Base-by-base conservation (phyloP, 345 rosid genomes). In the Balakata baccata region DNA sequence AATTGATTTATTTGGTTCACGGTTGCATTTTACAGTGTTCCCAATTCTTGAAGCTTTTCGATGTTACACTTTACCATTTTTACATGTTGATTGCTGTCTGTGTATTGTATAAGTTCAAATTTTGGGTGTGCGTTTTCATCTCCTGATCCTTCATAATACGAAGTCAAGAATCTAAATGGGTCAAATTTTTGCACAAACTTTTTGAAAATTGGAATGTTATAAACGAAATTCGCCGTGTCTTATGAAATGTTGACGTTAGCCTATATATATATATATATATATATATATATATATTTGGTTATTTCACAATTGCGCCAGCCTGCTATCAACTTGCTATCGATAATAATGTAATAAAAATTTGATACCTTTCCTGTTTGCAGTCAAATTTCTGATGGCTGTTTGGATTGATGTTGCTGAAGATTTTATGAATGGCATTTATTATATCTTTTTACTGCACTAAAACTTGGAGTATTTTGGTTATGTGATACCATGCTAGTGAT, bases 371-470 rank as follows among this genome's bases (percentile, higher is more conserved):
- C 7, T 41, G 18, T 64, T 46, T 64, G 49, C 29, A 17, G 11
- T 39, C 39, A 8, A 34, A 62, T 38, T 18, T 20, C 20, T 4
- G 11, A 60, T 12, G 64, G 39, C 18, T 13, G 3, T 0, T 34
- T 57, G n/a, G 65, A n/a, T 39, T 63, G 29, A 13, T 64, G 6
- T 45, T 45, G 52, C 51, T 65, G 69, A 65, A 43, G 34, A 65
- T 65, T 5, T 65, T 20, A 22, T 41, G 7, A 41, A 64, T 64
- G 13, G 20, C 12, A 43, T 2, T 7, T 11, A 39, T n/a, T 41
- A 4, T 11, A 43, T 43, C 1, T 23, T 20, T 60, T 22, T 45
- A 11, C 37, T 65, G 7, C 9, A 45, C 41, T 46, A 23, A 47
- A 10, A 23, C 5, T 7, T 66, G 56, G 11, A 23, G 34, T 23